Evolutionary conservation across 1,284 basidiomycete species (phyloP), one percentile per base, ranked within the genome.

Genomic region (Trametes pubescens): DNA sequence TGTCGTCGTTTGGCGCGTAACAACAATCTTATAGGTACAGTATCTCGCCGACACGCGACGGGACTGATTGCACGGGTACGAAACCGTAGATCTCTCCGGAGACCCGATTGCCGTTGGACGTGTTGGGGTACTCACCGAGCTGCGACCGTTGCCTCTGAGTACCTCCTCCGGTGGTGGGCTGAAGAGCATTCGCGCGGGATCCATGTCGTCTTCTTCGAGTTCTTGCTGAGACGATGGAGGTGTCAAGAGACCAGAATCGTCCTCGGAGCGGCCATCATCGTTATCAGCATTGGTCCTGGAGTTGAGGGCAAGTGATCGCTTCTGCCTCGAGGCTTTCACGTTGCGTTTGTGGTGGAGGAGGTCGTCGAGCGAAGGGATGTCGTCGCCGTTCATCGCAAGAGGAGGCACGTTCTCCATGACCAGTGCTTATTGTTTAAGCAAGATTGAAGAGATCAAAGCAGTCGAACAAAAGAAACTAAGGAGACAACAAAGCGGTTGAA

Each of bases 91-190:
- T 43, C 40, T 43, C 18, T 16, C 40, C 14, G 40, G 40, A 8
- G 2, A 43, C 18, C 40, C 51, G 22, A 54, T 40, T 46, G 48
- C 34, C 22, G 37, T 21, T 13, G 24, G 29, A 22, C 44, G 56
- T 32, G 29, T 32, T 8, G 49, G 47, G 40, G 52, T 44, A 71
- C 72, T 65, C 63, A 73, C 71, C 48, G 65, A 65, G 43, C 54
- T 55, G 29, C 65, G 56, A 44, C 35, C 56, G 44, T 64, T 64
- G 18, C 70, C 63, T 57, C 76, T 71, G 8, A 81, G 68, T 11
- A 70, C 69, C 62, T 81, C 80, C 62, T 83, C 81, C n/a, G 81
- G 81, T 6, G 81, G 81, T 2, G 81, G 81, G 59, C 81, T 82
- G 57, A 82, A 82, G 11, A 83, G 70, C 69, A 77, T 79, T 56